Evolutionary conservation across 2,329 filamentous ascomycete species (phyloP), one percentile per base, ranked within the genome.

Genomic region (Curvularia spicifera): DNA sequence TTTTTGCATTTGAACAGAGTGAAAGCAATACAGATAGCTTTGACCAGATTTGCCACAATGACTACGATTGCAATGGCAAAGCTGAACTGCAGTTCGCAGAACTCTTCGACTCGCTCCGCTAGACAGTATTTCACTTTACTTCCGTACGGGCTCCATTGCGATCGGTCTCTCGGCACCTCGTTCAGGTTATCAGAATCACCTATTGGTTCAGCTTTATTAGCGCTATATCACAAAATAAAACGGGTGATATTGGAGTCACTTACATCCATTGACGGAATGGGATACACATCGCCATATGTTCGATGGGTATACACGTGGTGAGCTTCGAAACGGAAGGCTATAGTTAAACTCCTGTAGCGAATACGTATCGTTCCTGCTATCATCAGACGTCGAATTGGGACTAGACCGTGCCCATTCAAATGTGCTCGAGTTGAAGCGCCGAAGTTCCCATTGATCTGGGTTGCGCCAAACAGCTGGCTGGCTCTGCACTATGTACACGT

Each of bases 61-160:
- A 66, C 59, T 6, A 42, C 13, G 4, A 61, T 39, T 6, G 70
- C 62, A 12, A 76, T 64, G 2, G 63, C 42, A n/a, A 71, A 47
- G 51, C 61, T 71, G 54, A 72, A 69, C 29, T 74, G 57, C 3
- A 75, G 26, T 39, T 67, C 67, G 56, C 71, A 74, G 0, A 56
- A 37, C 33, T 73, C 69, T 2, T 64, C 46, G 0, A 60, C 59
- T 8, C 47, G 28, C 47, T 70, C 53, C 24, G 61, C 59, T 2
- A 73, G 26, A 47, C 71, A 76, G 37, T 71, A 62, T 7, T 47
- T 9, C 10, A 66, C 35, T 1, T 46, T 43, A 5, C 24, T 50
- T 6, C 52, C 59, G 8, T 53, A 65, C 1, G 59, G 60, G 20
- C 15, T 33, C 65, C 60, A 65, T 7, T 62, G n/a, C 10, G 57